These are phyloP conservation scores for Ilex aquifolium DNA, from an alignment of 257 asterid genomes.

Conservation along the genomic window DNA sequence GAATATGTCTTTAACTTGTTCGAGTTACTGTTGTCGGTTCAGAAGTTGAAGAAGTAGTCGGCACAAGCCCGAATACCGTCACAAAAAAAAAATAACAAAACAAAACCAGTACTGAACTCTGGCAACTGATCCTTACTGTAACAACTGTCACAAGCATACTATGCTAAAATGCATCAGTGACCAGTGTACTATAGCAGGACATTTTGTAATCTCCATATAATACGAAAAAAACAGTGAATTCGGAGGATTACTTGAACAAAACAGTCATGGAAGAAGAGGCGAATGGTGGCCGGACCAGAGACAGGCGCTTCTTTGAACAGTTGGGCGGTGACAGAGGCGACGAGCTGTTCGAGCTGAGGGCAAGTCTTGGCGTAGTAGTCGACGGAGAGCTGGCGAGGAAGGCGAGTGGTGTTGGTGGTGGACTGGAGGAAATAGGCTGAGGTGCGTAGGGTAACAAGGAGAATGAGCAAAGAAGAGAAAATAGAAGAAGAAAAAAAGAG, in stretches of 20 bases:
- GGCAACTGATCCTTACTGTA: no score
- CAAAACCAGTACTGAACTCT: no score
- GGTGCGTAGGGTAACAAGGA: not conserved
- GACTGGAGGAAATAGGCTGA: not conserved
- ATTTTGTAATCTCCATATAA: no score
- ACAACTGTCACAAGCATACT: no score
- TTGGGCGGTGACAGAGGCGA: conserved; percentile 61
- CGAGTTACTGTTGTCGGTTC: no score
- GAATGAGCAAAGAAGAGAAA: conserved; percentile 18
- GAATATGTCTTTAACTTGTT: no score
- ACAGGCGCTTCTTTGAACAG: conserved; percentile 68
- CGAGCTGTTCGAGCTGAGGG: conserved; percentile 73
- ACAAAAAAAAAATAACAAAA: no score
- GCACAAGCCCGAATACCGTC: no score
- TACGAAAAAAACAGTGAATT: no score
- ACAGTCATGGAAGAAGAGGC: conserved; percentile 98
- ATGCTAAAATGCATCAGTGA: no score
- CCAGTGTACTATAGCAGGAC: no score
- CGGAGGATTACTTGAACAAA: conserved; percentile 49
- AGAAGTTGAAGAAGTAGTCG: no score
- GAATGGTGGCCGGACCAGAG: conserved; percentile 89
- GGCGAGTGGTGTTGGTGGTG: conserved; percentile 14
- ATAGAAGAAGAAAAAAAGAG: conserved; percentile 16
- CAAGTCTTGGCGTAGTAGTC: conserved; percentile 65
- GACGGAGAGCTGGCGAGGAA: conserved; percentile 43